These are phyloP conservation scores for Filobasidium uniguttulatum DNA, from an alignment of 1,284 basidiomycete species.

Conservation along the genomic window DNA sequence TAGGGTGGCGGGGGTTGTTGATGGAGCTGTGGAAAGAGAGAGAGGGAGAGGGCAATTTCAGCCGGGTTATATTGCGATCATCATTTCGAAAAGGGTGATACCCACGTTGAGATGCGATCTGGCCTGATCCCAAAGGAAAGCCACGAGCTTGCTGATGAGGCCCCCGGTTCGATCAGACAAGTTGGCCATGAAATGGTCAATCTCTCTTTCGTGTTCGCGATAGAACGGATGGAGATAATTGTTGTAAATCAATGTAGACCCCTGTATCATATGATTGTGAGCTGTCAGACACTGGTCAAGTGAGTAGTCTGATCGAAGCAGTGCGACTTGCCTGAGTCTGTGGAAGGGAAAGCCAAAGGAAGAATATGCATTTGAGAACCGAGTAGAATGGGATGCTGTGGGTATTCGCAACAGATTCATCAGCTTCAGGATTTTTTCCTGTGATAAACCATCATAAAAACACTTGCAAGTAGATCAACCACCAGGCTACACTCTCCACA, in stretches of 20 bases:
- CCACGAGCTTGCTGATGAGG: conserved; percentile 22
- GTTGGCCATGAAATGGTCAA: conserved; percentile 48
- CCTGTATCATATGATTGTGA: conserved; percentile 38
- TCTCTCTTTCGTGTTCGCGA: conserved; percentile 48
- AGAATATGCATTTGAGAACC: conserved; percentile 53
- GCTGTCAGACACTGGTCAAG: background rate
- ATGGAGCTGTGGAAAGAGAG: background rate
- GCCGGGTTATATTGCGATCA: background rate
- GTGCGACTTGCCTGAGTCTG: conserved; percentile 50
- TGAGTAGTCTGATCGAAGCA: background rate
- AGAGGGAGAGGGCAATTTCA: background rate
- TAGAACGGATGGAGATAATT: conserved; percentile 55
- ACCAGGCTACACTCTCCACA: conserved; percentile 53
- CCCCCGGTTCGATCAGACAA: conserved; percentile 22
- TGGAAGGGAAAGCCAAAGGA: conserved; percentile 59
- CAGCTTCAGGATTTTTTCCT: conserved; percentile 14
- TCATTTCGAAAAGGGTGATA: background rate
- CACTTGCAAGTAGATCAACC: conserved; percentile 55
- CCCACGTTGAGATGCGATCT: conserved; percentile 27
- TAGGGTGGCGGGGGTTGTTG: background rate
- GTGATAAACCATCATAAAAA: background rate
- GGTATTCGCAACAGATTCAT: conserved; percentile 8
- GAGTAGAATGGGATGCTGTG: conserved; percentile 66
- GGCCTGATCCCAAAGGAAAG: conserved; percentile 30
- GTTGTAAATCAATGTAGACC: conserved; percentile 57